A percentile compares a stretch with the other conserved stretches of the same genome.
Evolutionary conservation across 345 rosid species (phyloP).

Genomic region (Euphorbia peplus): DNA sequence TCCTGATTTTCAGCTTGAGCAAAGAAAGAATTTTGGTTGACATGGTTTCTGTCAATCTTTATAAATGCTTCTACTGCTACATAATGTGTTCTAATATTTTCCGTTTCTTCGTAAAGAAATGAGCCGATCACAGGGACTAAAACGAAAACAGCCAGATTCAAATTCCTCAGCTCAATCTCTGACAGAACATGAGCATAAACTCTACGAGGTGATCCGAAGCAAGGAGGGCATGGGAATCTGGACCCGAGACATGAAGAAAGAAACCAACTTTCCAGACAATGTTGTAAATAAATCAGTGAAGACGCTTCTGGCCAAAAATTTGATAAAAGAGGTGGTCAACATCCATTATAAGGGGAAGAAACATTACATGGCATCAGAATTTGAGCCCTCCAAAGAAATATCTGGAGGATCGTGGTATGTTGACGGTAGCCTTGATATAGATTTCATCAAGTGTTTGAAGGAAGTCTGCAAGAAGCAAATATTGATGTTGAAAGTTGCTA

Average conservation of each 20-base stretch:
- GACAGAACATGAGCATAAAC: slow-evolving; percentile 47
- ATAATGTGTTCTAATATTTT: background rate
- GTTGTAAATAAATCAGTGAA: slow-evolving; percentile 37
- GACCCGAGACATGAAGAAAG: slow-evolving; percentile 43
- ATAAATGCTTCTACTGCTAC: background rate
- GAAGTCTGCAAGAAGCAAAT: slow-evolving; percentile 37
- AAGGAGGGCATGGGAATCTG: slow-evolving; percentile 65
- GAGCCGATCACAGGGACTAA: slow-evolving; percentile 22
- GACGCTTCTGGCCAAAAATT: slow-evolving; percentile 38
- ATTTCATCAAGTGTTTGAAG: slow-evolving; percentile 43
- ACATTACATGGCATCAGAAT: slow-evolving; percentile 55
- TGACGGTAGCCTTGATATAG: slow-evolving; percentile 52
- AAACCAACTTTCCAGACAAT: slow-evolving; percentile 32
- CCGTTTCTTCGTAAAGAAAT: slow-evolving; percentile 4
- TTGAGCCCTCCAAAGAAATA: slow-evolving; percentile 59
- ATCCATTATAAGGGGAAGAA: slow-evolving; percentile 55
- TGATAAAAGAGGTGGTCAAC: slow-evolving; percentile 66
- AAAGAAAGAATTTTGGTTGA: background rate
- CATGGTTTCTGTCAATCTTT: background rate
- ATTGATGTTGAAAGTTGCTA: slow-evolving; percentile 35
- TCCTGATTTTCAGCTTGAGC: background rate
- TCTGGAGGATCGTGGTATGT: slow-evolving; percentile 80
- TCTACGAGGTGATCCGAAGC: slow-evolving; percentile 44
- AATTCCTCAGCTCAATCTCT: slow-evolving; percentile 29
- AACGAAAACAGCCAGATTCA: slow-evolving; percentile 53